phyloP scores from a whole-genome alignment of 208 protist genomes.

The Herpetomonas samuelpessoai region DNA sequence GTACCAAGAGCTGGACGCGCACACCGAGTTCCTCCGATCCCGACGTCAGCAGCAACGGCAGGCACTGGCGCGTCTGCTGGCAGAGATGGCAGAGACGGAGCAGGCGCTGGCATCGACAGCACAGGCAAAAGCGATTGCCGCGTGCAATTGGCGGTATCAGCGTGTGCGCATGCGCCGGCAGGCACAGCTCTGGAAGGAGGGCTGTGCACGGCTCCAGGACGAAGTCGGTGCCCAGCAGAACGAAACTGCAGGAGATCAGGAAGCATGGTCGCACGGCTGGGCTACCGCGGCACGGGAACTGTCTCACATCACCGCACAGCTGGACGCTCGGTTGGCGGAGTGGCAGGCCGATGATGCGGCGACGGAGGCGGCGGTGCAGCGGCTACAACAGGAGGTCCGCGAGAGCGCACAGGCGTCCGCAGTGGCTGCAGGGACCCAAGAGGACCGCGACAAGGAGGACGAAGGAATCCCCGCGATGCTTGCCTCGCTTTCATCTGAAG shows the following conservation, averaged over 20 bases:
- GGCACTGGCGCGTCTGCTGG: slow-evolving; percentile 33
- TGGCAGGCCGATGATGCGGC: neutral
- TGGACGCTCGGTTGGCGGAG: neutral
- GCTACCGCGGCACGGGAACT: neutral
- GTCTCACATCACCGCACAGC: neutral
- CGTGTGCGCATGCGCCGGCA: slow-evolving; percentile 16
- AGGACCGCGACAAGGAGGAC: no score
- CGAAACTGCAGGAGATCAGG: neutral
- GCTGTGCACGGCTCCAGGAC: slow-evolving; percentile 11
- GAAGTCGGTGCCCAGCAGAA: neutral
- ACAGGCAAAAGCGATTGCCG: slow-evolving; percentile 36
- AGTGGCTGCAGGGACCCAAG: no score
- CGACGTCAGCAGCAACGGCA: slow-evolving; percentile 22
- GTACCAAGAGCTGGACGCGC: slow-evolving; percentile 24
- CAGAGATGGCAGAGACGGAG: slow-evolving; percentile 39
- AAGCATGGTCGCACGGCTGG: neutral
- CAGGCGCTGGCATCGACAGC: slow-evolving; percentile 24
- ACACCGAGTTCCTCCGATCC: slow-evolving; percentile 23
- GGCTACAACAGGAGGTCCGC: no score
- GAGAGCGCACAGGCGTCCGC: no score
- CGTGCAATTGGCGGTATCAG: slow-evolving; percentile 58
- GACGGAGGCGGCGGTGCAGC: neutral
- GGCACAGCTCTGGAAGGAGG: slow-evolving; percentile 15
- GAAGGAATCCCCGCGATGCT: no score
- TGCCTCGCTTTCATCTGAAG: no score